Evolutionary conservation across 164 flowering plant genomes (phyloP).

Genomic region (Warburgia ugandensis): DNA sequence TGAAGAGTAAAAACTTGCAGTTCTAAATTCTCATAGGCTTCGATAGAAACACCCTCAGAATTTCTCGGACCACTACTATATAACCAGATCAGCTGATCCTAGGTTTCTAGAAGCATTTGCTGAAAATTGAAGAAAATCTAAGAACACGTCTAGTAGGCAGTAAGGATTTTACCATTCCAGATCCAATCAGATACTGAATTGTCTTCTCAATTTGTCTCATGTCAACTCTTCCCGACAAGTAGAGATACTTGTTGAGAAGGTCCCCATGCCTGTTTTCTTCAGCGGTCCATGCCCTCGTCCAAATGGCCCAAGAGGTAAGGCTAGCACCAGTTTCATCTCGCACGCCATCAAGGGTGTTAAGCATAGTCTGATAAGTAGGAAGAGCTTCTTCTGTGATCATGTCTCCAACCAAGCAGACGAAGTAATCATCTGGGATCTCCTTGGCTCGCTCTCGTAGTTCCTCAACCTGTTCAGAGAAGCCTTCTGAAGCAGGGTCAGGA

Average conservation of each 20-base stretch:
- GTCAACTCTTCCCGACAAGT: constrained; percentile 37
- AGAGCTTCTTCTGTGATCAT: constrained; percentile 32
- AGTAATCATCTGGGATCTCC: constrained; percentile 32
- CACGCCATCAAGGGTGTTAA: constrained; percentile 23
- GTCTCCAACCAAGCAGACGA: constrained; percentile 34
- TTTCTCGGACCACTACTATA: too few relatives aligned
- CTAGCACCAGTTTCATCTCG: constrained; percentile 28
- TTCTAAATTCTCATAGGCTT: too few relatives aligned
- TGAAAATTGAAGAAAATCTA: too few relatives aligned
- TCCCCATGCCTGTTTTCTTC: constrained; percentile 27
- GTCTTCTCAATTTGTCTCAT: constrained; percentile 34
- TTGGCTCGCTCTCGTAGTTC: constrained; percentile 21
- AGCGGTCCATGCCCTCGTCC: constrained; percentile 36
- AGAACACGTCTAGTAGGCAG: not conserved
- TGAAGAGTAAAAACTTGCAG: too few relatives aligned
- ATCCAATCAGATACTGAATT: constrained; percentile 30
- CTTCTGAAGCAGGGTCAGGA: constrained; percentile 29
- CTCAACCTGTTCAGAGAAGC: constrained; percentile 21
- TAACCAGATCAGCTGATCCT: too few relatives aligned
- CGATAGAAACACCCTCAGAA: too few relatives aligned
- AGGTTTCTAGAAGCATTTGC: too few relatives aligned
- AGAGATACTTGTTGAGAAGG: constrained; percentile 31
- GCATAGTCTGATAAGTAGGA: constrained; percentile 31
- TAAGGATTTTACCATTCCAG: constrained; percentile 36
- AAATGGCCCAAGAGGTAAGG: constrained; percentile 29